Evolutionary conservation across 148 eudicot species (phyloP).

Genomic region (Heliosperma pusillum): DNA sequence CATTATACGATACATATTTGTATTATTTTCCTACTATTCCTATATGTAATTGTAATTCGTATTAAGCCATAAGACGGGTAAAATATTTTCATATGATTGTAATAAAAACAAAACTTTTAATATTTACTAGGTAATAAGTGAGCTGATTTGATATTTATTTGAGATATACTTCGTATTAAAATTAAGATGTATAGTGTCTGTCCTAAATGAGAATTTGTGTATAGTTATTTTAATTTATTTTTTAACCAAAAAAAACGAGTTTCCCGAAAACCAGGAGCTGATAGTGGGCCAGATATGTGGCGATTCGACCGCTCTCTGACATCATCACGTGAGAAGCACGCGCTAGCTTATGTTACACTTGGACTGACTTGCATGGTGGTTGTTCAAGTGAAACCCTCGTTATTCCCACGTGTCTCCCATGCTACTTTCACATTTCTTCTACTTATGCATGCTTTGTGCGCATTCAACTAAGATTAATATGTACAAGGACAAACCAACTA

Average conservation of each 20-base stretch:
- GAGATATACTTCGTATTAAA: too few species aligned
- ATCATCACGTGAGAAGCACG: constrained; percentile 21
- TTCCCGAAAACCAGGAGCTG: constrained; percentile 34
- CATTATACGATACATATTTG: too few species aligned
- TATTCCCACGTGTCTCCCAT: constrained; percentile 29
- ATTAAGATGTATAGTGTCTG: too few species aligned
- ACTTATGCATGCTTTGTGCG: background rate
- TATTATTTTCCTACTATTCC: too few species aligned
- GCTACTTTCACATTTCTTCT: constrained; percentile 1
- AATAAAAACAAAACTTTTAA: too few species aligned
- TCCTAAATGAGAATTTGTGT: background rate
- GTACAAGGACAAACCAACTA: background rate
- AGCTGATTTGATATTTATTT: too few species aligned
- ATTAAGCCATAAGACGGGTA: too few species aligned
- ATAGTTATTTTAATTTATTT: background rate
- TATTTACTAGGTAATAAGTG: too few species aligned
- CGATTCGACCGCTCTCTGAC: constrained; percentile 34
- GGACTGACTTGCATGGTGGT: constrained; percentile 24
- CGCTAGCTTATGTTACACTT: constrained; percentile 11
- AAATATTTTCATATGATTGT: too few species aligned
- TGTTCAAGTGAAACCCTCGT: too few species aligned
- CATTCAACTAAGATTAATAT: too few species aligned
- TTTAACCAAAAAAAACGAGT: background rate
- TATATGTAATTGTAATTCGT: too few species aligned
- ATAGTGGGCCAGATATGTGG: constrained; percentile 21